Evolutionary conservation across 1,139 yeast genomes (phyloP).

Genomic region (Yamadazyma kanchanaburiensis): DNA sequence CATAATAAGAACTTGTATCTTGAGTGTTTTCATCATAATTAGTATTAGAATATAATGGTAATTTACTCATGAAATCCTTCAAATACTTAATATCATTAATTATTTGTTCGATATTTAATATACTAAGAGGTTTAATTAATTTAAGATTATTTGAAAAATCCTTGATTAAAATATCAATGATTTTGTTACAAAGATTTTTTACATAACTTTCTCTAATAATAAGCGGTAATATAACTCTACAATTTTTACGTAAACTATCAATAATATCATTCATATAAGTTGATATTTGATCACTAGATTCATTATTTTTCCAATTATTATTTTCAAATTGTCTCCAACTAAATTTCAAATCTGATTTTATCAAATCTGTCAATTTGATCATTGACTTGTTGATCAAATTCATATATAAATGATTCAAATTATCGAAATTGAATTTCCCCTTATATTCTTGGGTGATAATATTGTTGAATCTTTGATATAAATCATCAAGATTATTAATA

Average conservation of each 20-base stretch:
- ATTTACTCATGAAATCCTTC: conserved; percentile 49
- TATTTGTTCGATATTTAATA: conserved; percentile 77
- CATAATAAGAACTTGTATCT: conserved; percentile 22
- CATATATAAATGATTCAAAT: conserved; percentile 53
- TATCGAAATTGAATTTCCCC: conserved; percentile 47
- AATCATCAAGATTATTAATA: conserved; percentile 69
- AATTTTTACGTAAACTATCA: conserved; percentile 41
- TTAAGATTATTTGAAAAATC: conserved; percentile 59
- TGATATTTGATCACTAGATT: conserved; percentile 66
- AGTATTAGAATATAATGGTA: conserved; percentile 48
- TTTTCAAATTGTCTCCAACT: conserved; percentile 87
- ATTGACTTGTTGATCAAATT: conserved; percentile 60
- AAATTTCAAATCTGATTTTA: conserved; percentile 59
- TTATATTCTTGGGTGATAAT: conserved; percentile 37
- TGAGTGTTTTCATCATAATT: conserved; percentile 16
- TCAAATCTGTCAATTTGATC: conserved; percentile 52
- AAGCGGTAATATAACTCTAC: conserved; percentile 51
- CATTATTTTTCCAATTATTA: conserved; percentile 68
- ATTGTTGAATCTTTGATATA: conserved; percentile 61
- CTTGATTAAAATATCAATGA: conserved; percentile 61
- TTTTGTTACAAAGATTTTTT: conserved; percentile 71
- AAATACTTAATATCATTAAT: conserved; percentile 66
- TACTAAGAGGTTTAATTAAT: conserved; percentile 61
- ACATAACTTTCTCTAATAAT: conserved; percentile 70
- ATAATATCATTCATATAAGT: conserved; percentile 62